Conservation (phyloP, 768 basidiomycete genomes). For the Suillus ampliporus region DNA sequence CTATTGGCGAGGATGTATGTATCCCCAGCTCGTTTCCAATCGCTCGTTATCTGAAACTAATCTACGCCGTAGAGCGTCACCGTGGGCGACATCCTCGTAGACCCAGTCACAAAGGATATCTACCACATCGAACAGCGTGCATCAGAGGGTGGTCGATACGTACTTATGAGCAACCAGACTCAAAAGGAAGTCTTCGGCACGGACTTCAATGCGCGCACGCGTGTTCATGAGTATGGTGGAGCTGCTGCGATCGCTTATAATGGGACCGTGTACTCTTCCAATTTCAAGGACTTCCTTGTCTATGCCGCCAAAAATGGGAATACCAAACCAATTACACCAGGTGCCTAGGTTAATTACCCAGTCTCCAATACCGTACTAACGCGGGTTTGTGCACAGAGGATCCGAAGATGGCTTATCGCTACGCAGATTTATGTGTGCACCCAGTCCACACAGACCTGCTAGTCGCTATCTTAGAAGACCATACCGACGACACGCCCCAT, state of each 20-base stretch:
- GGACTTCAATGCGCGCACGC: conserved; percentile 56
- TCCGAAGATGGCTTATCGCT: conserved; percentile 54
- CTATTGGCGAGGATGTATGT: conserved; percentile 49
- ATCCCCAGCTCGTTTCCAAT: conserved; percentile 20
- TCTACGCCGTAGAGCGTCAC: conserved; percentile 28
- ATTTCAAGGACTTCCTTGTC: conserved; percentile 55
- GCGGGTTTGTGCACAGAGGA: not conserved
- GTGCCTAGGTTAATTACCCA: conserved; percentile 38
- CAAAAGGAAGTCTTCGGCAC: conserved; percentile 53
- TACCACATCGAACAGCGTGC: conserved; percentile 68
- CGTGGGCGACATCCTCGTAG: conserved; percentile 56
- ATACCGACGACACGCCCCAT: conserved; percentile 50
- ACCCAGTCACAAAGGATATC: conserved; percentile 47
- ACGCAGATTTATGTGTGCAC: conserved; percentile 65
- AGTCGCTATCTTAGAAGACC: conserved; percentile 73
- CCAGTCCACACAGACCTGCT: conserved; percentile 58
- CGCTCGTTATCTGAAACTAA: not conserved
- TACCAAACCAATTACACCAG: conserved; percentile 57
- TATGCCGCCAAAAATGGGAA: conserved; percentile 44
- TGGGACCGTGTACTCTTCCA: conserved; percentile 60
- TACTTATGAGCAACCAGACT: conserved; percentile 55
- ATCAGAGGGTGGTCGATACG: conserved; percentile 53
- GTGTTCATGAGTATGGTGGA: conserved; percentile 74
- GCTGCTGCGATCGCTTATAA: conserved; percentile 54
- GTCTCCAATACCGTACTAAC: not conserved